Evolutionary conservation across 2,329 filamentous ascomycete genomes (phyloP).

Genomic region (Microcyclospora tardicrescens): DNA sequence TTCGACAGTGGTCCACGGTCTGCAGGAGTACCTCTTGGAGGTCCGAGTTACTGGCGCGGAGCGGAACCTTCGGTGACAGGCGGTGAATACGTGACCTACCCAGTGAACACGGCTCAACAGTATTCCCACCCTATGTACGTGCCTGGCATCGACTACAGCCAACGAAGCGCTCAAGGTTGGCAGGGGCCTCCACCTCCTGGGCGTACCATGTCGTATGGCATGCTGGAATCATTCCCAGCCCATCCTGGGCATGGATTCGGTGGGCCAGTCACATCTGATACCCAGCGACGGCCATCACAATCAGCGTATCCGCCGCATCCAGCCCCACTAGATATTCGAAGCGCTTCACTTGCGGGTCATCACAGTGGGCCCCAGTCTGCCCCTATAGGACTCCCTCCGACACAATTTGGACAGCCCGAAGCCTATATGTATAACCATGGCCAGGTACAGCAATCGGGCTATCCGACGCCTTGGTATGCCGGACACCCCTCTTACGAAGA

Average conservation of each 20-base stretch:
- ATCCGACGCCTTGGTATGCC: too few relatives aligned
- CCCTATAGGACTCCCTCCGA: background rate
- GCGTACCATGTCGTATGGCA: constrained; percentile 4
- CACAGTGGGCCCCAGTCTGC: constrained; percentile 1
- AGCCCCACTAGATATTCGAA: constrained; percentile 1
- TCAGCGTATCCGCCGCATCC: background rate
- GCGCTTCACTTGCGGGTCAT: constrained; percentile 1
- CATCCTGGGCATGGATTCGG: background rate
- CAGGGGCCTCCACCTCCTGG: background rate
- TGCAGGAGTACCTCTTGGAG: background rate
- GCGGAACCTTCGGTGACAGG: background rate
- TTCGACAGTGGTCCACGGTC: background rate
- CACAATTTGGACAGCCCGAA: background rate
- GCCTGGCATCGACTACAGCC: background rate
- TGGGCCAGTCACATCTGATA: background rate
- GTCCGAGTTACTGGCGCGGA: background rate
- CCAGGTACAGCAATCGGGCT: background rate
- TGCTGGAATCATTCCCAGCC: background rate
- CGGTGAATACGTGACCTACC: background rate
- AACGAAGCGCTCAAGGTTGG: background rate
- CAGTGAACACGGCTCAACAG: background rate
- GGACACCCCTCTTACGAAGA: too few relatives aligned
- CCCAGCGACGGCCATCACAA: background rate
- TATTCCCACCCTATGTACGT: background rate
- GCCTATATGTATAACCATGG: constrained; percentile 1